These are phyloP conservation scores for Aspergillus piperis DNA, from an alignment of 2,329 filamentous ascomycete species.

Conservation along the genomic window DNA sequence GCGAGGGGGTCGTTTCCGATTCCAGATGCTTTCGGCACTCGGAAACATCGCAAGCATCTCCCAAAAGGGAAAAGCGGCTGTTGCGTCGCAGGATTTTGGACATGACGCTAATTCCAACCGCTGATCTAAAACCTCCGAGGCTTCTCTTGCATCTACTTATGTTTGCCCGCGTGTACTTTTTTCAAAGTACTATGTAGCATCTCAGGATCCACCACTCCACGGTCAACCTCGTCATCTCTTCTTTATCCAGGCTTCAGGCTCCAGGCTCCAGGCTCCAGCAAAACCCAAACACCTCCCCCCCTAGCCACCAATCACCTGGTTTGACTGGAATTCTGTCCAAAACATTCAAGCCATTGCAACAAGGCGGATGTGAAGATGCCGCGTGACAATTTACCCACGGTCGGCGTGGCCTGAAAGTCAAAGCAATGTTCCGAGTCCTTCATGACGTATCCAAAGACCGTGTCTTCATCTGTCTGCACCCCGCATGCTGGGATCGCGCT, in stretches of 20 bases:
- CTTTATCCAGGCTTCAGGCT: neutral
- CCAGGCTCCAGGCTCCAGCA: neutral
- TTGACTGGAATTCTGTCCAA: slow-evolving; percentile 11
- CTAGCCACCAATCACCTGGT: neutral
- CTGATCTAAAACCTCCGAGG: neutral
- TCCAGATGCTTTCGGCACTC: neutral
- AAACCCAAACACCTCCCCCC: neutral
- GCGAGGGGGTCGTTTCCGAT: neutral
- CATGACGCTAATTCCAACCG: neutral
- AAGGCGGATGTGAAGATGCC: slow-evolving; percentile 45
- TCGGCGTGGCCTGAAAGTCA: slow-evolving; percentile 46
- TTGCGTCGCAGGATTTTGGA: neutral
- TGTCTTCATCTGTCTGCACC: slow-evolving; percentile 32
- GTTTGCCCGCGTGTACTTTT: no score
- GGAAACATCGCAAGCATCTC: slow-evolving; percentile 16
- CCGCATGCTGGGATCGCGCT: slow-evolving; percentile 49
- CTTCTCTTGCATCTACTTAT: neutral
- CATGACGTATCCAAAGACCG: slow-evolving; percentile 54
- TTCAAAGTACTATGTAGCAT: no score
- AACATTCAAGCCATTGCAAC: slow-evolving; percentile 51
- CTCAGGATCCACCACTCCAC: no score
- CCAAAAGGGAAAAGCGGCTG: slow-evolving; percentile 7
- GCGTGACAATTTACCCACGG: slow-evolving; percentile 36
- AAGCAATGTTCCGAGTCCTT: slow-evolving; percentile 51
- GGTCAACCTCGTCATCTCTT: no score